Evolutionary conservation across 805 yeast species (phyloP).

Genomic region (Hanseniaspora thailandica): DNA sequence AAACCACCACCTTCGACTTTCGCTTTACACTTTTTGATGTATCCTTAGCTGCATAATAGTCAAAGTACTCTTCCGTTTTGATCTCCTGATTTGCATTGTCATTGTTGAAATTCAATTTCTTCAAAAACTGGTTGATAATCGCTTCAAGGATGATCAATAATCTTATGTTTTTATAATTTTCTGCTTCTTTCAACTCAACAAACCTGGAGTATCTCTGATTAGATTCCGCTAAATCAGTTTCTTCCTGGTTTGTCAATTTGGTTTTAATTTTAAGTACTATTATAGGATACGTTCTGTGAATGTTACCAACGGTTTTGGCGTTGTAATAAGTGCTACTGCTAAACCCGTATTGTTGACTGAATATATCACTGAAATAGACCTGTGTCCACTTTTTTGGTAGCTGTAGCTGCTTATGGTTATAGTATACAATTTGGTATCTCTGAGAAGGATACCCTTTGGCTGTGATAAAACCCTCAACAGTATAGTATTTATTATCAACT

Average conservation of each 20-base stretch:
- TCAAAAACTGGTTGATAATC: not conserved
- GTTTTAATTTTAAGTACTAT: not conserved
- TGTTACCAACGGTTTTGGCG: not conserved
- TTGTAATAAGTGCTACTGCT: slow-evolving; percentile 23
- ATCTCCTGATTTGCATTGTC: not conserved
- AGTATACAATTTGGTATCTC: slow-evolving; percentile 35
- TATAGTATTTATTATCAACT: slow-evolving; percentile 20
- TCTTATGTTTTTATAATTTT: not conserved
- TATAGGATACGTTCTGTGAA: slow-evolving; percentile 3
- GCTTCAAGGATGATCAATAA: slow-evolving; percentile 5
- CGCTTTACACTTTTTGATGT: too few relatives aligned
- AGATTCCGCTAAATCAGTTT: slow-evolving; percentile 4
- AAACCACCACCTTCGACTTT: not conserved
- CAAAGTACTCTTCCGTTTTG: not conserved
- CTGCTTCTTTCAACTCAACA: not conserved
- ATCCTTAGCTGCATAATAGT: not conserved
- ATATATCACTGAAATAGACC: slow-evolving; percentile 18
- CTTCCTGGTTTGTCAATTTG: not conserved
- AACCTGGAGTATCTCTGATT: slow-evolving; percentile 5
- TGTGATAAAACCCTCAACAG: slow-evolving; percentile 34
- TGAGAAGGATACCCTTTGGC: slow-evolving; percentile 28
- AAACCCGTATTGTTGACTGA: slow-evolving; percentile 22
- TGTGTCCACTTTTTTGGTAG: slow-evolving; percentile 16
- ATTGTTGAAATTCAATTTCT: not conserved
- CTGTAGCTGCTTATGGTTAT: slow-evolving; percentile 31